Percentiles rank a stretch among this genome's conserved stretches.
These are phyloP conservation scores for Candida fluviatilis DNA, from an alignment of 805 yeast genomes.

Conservation along the genomic window DNA sequence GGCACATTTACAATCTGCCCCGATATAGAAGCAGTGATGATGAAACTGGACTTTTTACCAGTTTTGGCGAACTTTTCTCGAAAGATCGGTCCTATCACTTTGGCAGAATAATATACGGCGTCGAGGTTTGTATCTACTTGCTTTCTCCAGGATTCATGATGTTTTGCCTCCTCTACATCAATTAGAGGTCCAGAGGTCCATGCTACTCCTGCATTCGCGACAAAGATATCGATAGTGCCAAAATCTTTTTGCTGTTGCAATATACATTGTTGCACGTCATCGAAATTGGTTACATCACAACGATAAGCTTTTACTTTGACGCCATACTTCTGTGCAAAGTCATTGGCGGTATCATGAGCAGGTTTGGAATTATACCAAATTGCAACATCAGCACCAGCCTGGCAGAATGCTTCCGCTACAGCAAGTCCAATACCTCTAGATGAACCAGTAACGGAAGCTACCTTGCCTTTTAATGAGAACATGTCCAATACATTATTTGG, in stretches of 20 bases:
- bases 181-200: conserved; percentile 63
- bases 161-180: conserved; percentile 27
- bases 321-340: conserved; percentile 52
- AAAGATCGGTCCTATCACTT: conserved; percentile 37
- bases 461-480: conserved; percentile 77
- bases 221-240: conserved; percentile 77
- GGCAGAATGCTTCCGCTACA: conserved; percentile 78
- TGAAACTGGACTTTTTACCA: conserved; percentile 38
- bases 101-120: conserved; percentile 42
- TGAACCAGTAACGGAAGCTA: conserved; percentile 82
- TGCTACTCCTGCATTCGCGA: conserved; percentile 87
- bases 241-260: conserved; percentile 58
- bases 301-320: conserved; percentile 62
- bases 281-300: conserved; percentile 50
- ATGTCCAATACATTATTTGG: conserved; percentile 56
- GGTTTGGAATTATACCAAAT: conserved; percentile 47
- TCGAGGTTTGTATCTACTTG: conserved; percentile 38
- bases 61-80: conserved; percentile 26
- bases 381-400: conserved; percentile 79
- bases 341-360: conserved; percentile 59
- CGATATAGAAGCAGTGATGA: conserved; percentile 44
- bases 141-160: conserved; percentile 28
- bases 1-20: conserved; percentile 47
- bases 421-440: conserved; percentile 80
- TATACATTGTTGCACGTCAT: conserved; percentile 47